These are phyloP conservation scores for Hypoxylon rubiginosum DNA, from an alignment of 2,329 filamentous ascomycete species.

Conservation along the genomic window DNA sequence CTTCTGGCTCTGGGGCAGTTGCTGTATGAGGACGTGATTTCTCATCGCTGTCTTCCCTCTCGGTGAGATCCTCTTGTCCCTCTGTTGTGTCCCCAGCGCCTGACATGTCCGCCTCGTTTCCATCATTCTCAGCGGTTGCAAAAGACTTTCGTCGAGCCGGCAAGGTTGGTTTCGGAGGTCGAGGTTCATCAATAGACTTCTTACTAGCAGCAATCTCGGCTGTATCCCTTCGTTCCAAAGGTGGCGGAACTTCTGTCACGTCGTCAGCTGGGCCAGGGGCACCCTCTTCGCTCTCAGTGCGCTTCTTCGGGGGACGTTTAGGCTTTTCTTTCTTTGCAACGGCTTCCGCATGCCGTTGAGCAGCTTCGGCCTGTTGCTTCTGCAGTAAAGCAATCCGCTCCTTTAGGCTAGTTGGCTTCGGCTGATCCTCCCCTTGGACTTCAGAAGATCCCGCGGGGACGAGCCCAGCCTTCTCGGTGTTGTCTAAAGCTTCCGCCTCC, in stretches of 20 bases:
- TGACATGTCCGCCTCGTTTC: constrained; percentile 75
- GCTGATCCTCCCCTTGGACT: constrained; percentile 77
- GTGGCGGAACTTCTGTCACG: constrained; percentile 50
- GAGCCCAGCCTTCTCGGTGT: constrained; percentile 77
- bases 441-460: constrained; percentile 59
- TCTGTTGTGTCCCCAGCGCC: constrained; percentile 75
- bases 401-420: constrained; percentile 93
- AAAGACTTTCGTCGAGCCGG: constrained; percentile 68
- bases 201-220: constrained; percentile 62
- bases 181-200: constrained; percentile 66
- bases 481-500: constrained; percentile 74
- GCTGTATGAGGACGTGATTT: constrained; percentile 59
- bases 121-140: constrained; percentile 65
- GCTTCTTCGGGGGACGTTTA: constrained; percentile 80
- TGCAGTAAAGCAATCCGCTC: constrained; percentile 95
- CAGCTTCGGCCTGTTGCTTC: constrained; percentile 92
- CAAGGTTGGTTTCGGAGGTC: constrained; percentile 56
- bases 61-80: constrained; percentile 71
- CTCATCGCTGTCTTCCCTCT: constrained; percentile 82
- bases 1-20: constrained; percentile 52
- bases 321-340: constrained; percentile 88
- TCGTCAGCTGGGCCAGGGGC: constrained; percentile 50
- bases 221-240: constrained; percentile 62
- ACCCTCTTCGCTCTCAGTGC: constrained; percentile 62
- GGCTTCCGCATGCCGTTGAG: constrained; percentile 83